A percentile compares a stretch with the other conserved stretches of the same genome.
phyloP scores from a whole-genome alignment of 768 basidiomycete species.

The Leccinum obscurum region DNA sequence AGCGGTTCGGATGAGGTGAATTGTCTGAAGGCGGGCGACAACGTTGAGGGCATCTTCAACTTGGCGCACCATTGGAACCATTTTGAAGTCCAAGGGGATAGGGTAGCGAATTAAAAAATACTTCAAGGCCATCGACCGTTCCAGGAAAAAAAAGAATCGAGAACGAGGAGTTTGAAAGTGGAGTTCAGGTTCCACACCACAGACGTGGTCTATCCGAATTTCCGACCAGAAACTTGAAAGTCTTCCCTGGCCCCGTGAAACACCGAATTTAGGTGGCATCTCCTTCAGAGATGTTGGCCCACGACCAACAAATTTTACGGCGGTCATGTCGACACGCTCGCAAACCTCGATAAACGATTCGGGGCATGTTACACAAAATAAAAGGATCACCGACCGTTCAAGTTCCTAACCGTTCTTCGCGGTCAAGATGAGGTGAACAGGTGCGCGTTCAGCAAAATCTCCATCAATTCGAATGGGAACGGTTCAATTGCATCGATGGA shows the following conservation, averaged over 20 bases:
- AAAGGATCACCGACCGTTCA: conserved; percentile 15
- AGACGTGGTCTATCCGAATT: background rate
- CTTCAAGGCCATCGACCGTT: background rate
- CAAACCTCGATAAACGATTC: background rate
- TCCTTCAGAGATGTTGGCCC: background rate
- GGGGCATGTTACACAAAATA: background rate
- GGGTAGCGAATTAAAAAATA: background rate
- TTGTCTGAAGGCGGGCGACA: background rate
- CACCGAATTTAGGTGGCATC: background rate
- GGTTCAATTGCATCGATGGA: conserved; percentile 4
- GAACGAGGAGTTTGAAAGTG: background rate
- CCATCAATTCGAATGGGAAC: too few species aligned
- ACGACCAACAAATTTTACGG: conserved; percentile 7
- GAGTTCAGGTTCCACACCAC: background rate
- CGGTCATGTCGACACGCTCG: background rate
- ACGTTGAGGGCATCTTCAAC: background rate
- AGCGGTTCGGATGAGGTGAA: background rate
- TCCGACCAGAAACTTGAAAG: background rate
- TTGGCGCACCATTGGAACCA: background rate
- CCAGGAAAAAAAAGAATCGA: background rate
- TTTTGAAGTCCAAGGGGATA: background rate
- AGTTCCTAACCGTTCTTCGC: background rate
- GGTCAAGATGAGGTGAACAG: too few species aligned
- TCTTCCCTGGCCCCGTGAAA: too few species aligned
- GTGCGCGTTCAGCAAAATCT: too few species aligned